These are phyloP conservation scores for Trypanosoma melophagium DNA, from an alignment of 208 protist species.

Conservation along the genomic window DNA sequence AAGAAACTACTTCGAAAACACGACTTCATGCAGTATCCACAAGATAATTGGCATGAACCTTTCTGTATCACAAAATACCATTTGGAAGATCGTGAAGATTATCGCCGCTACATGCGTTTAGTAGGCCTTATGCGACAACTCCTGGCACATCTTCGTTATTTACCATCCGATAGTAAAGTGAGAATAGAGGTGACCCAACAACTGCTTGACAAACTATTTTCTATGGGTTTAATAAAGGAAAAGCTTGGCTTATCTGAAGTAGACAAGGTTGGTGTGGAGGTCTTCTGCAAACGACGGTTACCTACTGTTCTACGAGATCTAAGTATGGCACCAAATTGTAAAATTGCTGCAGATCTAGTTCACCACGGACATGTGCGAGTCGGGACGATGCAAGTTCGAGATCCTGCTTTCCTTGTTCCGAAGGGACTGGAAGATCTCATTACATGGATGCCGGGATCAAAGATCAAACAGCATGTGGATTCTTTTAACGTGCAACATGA, in stretches of 20 bases:
- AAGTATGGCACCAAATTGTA: conserved; percentile 89
- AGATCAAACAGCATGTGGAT: conserved; percentile 87
- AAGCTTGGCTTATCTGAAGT: conserved; percentile 81
- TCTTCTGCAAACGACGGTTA: conserved; percentile 87
- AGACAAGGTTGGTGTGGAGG: conserved; percentile 89
- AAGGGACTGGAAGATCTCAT: conserved; percentile 82
- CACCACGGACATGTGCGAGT: conserved; percentile 91
- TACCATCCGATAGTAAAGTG: conserved; percentile 84
- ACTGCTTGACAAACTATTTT: conserved; percentile 87
- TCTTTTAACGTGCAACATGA: conserved; percentile 85
- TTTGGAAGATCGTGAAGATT: conserved; percentile 91
- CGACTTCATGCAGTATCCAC: conserved; percentile 91
- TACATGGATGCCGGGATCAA: conserved; percentile 89
- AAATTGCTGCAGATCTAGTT: conserved; percentile 76
- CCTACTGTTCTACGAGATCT: conserved; percentile 86
- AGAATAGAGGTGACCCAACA: conserved; percentile 91
- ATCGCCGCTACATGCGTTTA: conserved; percentile 87
- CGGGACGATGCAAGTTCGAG: conserved; percentile 83
- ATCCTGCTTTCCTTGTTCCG: conserved; percentile 89
- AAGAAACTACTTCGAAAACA: conserved; percentile 90
- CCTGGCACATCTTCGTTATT: conserved; percentile 86
- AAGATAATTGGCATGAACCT: conserved; percentile 92
- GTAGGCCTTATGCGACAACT: conserved; percentile 85
- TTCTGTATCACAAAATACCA: conserved; percentile 93
- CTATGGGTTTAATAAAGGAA: conserved; percentile 89